Evolutionary conservation across 1,284 basidiomycete genomes (phyloP).

Genomic region (Papiliotrema nemorosa): DNA sequence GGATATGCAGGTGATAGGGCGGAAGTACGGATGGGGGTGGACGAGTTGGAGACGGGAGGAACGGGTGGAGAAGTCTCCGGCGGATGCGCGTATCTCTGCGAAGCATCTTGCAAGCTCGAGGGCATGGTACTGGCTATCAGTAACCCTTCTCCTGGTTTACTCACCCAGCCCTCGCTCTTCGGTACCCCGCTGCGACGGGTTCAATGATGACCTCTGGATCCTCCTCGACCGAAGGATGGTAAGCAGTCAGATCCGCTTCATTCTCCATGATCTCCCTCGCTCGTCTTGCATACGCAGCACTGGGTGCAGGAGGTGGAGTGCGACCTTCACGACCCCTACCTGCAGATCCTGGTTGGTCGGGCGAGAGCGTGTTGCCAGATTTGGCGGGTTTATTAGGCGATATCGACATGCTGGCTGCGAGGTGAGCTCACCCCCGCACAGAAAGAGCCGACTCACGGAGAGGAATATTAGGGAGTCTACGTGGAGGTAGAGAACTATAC

Average conservation of each 20-base stretch:
- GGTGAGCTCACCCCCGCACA: no score
- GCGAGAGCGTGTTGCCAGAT: constrained; percentile 3
- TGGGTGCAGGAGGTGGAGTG: constrained; percentile 18
- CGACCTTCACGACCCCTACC: constrained; percentile 10
- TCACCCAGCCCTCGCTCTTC: constrained; percentile 48
- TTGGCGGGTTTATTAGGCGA: background rate
- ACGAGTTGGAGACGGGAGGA: constrained; percentile 9
- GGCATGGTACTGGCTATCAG: constrained; percentile 39
- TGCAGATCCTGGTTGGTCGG: constrained; percentile 2
- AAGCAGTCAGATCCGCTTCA: constrained; percentile 53
- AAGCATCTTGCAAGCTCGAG: constrained; percentile 39
- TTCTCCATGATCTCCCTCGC: constrained; percentile 76
- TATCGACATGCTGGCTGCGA: background rate
- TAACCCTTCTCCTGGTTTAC: constrained; percentile 9
- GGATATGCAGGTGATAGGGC: constrained; percentile 39
- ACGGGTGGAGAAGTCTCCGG: constrained; percentile 12
- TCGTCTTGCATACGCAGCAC: constrained; percentile 39
- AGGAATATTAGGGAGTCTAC: no score
- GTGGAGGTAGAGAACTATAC: no score
- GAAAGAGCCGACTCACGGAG: no score
- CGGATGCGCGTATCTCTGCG: constrained; percentile 14
- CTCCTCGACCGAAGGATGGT: constrained; percentile 64
- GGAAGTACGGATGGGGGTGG: constrained; percentile 29
- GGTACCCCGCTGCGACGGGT: constrained; percentile 30
- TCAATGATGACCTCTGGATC: constrained; percentile 11